Percentiles rank a stretch among this genome's conserved stretches.
These are phyloP conservation scores for Eimeria tenella DNA, from an alignment of 169 alveolate species.

Conservation along the genomic window DNA sequence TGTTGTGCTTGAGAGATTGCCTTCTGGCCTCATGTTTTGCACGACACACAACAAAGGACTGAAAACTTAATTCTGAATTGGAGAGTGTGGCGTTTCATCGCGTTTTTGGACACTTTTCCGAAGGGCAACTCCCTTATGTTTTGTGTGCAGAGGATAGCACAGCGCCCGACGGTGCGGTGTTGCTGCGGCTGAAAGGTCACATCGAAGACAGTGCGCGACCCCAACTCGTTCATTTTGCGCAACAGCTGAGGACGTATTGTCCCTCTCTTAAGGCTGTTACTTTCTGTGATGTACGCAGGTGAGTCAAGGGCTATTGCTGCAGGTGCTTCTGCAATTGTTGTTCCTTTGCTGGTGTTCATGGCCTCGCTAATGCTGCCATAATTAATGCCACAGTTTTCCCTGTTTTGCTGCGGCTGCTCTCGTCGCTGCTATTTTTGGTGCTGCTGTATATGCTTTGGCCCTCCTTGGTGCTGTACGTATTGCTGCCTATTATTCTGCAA, in stretches of 20 bases:
- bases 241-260: neutral
- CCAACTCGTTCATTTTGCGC: conserved; percentile 8
- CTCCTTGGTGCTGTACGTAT: neutral
- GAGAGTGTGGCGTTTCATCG: too few species aligned
- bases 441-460: neutral
- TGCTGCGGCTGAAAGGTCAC: conserved; percentile 55
- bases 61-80: too few species aligned
- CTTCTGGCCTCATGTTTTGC: too few species aligned
- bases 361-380: neutral
- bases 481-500: neutral
- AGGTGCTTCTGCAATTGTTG: neutral
- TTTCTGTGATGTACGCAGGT: conserved; percentile 51
- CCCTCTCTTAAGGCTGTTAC: conserved; percentile 61
- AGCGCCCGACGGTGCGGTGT: conserved; percentile 5
- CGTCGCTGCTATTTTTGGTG: neutral
- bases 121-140: too few species aligned
- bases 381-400: neutral
- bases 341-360: neutral
- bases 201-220: conserved; percentile 28
- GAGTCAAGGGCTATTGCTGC: neutral
- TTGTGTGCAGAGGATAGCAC: conserved; percentile 22
- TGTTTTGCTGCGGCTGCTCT: neutral
- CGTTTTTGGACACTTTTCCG: too few species aligned
- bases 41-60: too few species aligned
- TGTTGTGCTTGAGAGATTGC: too few species aligned